Base-by-base conservation (phyloP, 306 rosid genomes). In the Gleditsia sinensis region DNA sequence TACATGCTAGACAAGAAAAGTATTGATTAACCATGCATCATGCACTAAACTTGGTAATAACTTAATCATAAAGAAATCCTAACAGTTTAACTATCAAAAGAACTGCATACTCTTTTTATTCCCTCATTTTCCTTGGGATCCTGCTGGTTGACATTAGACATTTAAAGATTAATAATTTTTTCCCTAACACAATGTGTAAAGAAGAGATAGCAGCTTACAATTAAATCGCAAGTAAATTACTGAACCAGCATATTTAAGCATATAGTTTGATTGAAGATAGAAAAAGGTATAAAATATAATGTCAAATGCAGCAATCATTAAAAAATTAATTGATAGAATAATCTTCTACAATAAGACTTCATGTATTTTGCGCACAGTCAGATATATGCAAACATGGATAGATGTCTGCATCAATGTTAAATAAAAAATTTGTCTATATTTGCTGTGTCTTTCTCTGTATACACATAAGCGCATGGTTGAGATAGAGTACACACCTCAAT, bases 401-500 rank as follows among this genome's bases (percentile, higher is more conserved):
- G 50, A 70, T 50, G 23, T 50, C 63, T 9, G 9, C 54, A 4
- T 42, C 30, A 72, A 60, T 43, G 45, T 23, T 7, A 60, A n/a
- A n/a, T n/a, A n/a, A n/a, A 69, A 6, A 32, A 59, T 10, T 17
- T 7, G 55, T 39, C 27, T 27, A 75, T 57, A 36, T 43, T 45
- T 71, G 27, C 21, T 14, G 57, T 21, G 33, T 19, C 49, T 59
- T 62, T 20, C 32, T 43, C 9, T 54, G 46, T 19, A 16, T 21
- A 56, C 30, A 59, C n/a, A 11, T 2, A 19, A 48, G 71, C 13
- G 51, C 16, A 32, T 21, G 16, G 53, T 48, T 23, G 49, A 19
- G 71, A 67, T 62, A 37, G 51, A 33, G 68, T 50, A 81, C 72
- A 67, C 6, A 91, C 97, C 97, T 84, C 85, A 93, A 82, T 54